Evolutionary conservation across 495 filamentous ascomycete species (phyloP), one percentile per base, ranked within the genome.

Genomic region (Aspergillus nidulans): DNA sequence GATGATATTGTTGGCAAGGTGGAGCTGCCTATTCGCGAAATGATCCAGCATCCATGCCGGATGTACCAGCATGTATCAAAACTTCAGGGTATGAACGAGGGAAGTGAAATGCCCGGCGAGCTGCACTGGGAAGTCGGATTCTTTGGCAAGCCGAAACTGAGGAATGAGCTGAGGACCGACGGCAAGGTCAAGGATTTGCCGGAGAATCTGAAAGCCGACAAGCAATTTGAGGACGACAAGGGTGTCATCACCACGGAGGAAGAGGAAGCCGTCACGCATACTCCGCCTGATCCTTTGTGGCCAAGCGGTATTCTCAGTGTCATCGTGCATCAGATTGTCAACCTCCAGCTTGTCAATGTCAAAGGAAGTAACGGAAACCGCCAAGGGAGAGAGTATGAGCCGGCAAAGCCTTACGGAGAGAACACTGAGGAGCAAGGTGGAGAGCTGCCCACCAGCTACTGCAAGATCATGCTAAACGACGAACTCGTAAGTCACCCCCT

Each of bases 1-100:
- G 92, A 96, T 65, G 92, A 97, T 63, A 87, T 96, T 28, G 90
- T 95, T 24, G 92, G 92, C 45, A 97, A 96, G 65, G 85, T 96
- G 8, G 90, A 97, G 67, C 75, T 97, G 8, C 90, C 88, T 18
- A 91, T 97, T 62, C 90, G 94, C 55, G 90, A 96, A 64, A 85
- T 97, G 79, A 92, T 97, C 52, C 87, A 95, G 62, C 90, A 96
- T 64, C 90, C 92, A 0, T 87, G 90, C 30, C 85, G 85, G 49
- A 96, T 96, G 90, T 92, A 90, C 63, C 86, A 89, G 19, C 89
- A 97, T 63, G 79, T 90, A n/a, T 96, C 91, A 0, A 89, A 87
- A 55, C 80, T 97, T 0, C 73, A 79, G 13, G 91, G 91, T 9
- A 80, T 92, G 64, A 86, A 92, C 49, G 84, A 89, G 38, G 91